Base-by-base conservation (phyloP, 371 early-diverging fungal species). In the Rhizomucor miehei region DNA sequence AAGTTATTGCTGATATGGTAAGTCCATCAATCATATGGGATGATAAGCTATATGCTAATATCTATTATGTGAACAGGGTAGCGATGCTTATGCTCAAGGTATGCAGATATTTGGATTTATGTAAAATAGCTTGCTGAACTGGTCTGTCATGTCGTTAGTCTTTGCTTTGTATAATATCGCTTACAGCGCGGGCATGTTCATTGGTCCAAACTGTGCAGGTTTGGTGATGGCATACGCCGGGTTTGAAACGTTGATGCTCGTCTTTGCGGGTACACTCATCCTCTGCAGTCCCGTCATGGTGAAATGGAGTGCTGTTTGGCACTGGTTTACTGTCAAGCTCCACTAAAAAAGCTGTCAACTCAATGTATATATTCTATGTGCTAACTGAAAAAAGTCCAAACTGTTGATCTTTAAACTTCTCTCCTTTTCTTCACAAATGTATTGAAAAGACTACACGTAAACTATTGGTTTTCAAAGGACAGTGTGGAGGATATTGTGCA, bases 121-220 rank as follows among this genome's bases (percentile, higher is more conserved):
- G 70, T 70, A 70, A 57, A 23, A 24, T 35, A 49, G 49, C 25
- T 20, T 21, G 46, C 19, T 14, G 13, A 46, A 41, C 41, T 17
- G n/a, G 11, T 13, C 17, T 25, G 17, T 54, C 16, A 48, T 36
- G 37, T 47, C 38, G 25, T 60, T 69, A n/a, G 77, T 76, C n/a
- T 80, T 74, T 60, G 80, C 76, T 2, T 55, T 80, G 23, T 80
- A 75, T 48, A 80, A 80, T 44, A 80, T 80, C 78, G 80, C 80
- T 10, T 80, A 77, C 35, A 78, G 80, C 0, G 56, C 72, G 23
- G 77, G 76, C 29, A 85, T 85, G 85, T 77, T 81, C 36, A 44
- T 75, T 14, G 85, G 85, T 0, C 85, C 85, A 6, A 77, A 79
- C 21, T 46, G 75, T 50, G 81, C 80, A 8, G 85, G 85, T 3